Evolutionary conservation across 257 asterid genomes (phyloP).

Genomic region (Salvia hispanica): DNA sequence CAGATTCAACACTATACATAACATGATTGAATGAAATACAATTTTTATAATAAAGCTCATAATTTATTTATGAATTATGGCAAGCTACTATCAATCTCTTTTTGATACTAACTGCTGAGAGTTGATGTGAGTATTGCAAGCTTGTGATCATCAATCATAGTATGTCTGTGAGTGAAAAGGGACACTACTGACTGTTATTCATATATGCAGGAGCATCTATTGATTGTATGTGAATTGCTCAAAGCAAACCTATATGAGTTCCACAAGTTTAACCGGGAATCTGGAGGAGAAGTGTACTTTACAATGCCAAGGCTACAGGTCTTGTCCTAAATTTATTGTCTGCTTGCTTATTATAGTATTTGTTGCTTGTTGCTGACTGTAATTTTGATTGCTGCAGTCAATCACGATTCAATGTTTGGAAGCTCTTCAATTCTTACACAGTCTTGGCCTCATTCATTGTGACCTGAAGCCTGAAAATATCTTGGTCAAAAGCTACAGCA

Average conservation of each 20-base stretch:
- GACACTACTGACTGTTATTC: conserved; percentile 18
- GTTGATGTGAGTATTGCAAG: conserved; percentile 7
- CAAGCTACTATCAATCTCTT: background rate
- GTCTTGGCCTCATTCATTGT: conserved; percentile 98
- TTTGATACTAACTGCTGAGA: background rate
- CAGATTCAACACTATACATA: background rate
- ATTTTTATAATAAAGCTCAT: background rate
- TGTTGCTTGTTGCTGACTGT: conserved; percentile 33
- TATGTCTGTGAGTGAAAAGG: conserved; percentile 16
- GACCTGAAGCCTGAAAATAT: conserved; percentile 98
- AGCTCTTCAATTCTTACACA: conserved; percentile 88
- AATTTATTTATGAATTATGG: conserved; percentile 6
- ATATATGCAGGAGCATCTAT: conserved; percentile 79
- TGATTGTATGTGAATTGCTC: conserved; percentile 95
- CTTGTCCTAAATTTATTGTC: conserved; percentile 21
- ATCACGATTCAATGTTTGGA: conserved; percentile 97
- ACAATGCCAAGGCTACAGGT: conserved; percentile 99
- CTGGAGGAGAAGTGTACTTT: conserved; percentile 99
- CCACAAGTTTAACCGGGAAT: conserved; percentile 95
- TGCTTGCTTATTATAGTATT: conserved; percentile 26
- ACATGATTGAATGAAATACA: background rate
- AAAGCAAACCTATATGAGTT: conserved; percentile 97
- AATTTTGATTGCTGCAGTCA: conserved; percentile 57
- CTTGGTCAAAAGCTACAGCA: conserved; percentile 97
- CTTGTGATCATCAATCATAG: conserved; percentile 15